Conservation (phyloP, 345 rosid species). For the Raphanus sativus region DNA sequence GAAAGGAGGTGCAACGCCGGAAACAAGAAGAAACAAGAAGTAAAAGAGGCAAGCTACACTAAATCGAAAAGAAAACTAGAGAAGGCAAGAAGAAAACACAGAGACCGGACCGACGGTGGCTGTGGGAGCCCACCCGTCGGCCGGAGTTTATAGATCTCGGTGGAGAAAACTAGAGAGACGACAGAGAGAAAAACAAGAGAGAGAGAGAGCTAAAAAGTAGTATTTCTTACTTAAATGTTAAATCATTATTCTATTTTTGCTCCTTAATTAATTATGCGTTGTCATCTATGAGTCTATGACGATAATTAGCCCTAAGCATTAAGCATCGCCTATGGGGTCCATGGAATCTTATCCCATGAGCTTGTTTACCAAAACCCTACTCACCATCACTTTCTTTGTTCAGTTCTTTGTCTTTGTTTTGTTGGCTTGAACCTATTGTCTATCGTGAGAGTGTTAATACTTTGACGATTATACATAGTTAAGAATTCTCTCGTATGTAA, state of each 20-base stretch:
- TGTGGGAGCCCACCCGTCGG: too few relatives aligned
- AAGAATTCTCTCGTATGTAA: background rate
- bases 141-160: too few relatives aligned
- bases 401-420: background rate
- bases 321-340: constrained; percentile 29
- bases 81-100: too few relatives aligned
- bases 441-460: background rate
- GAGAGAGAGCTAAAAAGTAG: too few relatives aligned
- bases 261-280: constrained; percentile 23
- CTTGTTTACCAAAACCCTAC: constrained; percentile 13
- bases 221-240: constrained; percentile 11
- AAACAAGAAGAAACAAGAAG: too few relatives aligned
- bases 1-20: too few relatives aligned
- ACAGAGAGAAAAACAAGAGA: too few relatives aligned
- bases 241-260: constrained; percentile 1
- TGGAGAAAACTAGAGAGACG: too few relatives aligned
- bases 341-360: constrained; percentile 36
- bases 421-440: constrained; percentile 13
- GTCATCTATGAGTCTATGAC: constrained; percentile 21
- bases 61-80: too few relatives aligned
- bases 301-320: constrained; percentile 34
- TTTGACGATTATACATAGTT: background rate
- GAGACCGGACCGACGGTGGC: too few relatives aligned
- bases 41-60: too few relatives aligned
- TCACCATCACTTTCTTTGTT: constrained; percentile 4